phyloP scores from a whole-genome alignment of 2,329 filamentous ascomycete species.

The Xylariales sp. region DNA sequence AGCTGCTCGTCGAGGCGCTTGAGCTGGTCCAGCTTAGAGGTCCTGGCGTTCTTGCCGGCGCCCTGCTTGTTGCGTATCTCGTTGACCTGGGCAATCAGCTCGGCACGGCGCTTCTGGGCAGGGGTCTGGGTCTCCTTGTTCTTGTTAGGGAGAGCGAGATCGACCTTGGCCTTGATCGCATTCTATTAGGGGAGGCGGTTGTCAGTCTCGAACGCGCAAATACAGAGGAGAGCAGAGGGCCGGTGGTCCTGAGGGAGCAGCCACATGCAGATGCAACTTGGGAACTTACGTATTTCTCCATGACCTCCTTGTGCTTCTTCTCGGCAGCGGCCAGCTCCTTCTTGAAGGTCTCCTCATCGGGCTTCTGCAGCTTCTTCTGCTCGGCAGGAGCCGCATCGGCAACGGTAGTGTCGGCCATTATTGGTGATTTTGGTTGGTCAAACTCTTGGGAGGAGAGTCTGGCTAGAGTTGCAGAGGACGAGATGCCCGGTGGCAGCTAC shows the following conservation, averaged over 20 bases:
- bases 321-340: slow-evolving; percentile 73
- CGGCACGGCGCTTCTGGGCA: slow-evolving; percentile 74
- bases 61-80: slow-evolving; percentile 85
- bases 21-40: slow-evolving; percentile 79
- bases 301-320: slow-evolving; percentile 76
- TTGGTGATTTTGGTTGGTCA: no score
- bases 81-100: slow-evolving; percentile 77
- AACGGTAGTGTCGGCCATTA: slow-evolving; percentile 46
- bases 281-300: slow-evolving; percentile 48
- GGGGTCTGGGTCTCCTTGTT: slow-evolving; percentile 82
- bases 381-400: slow-evolving; percentile 39
- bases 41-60: slow-evolving; percentile 77
- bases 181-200: no score
- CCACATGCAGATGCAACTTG: no score
- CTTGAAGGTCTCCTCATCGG: slow-evolving; percentile 83
- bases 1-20: slow-evolving; percentile 88
- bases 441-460: no score
- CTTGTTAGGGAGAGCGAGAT: slow-evolving; percentile 71
- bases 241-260: no score
- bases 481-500: slow-evolving; percentile 6
- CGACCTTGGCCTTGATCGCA: slow-evolving; percentile 82
- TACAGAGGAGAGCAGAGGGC: no score
- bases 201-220: no score
- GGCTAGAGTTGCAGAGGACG: no score
- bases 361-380: slow-evolving; percentile 70